Evolutionary conservation across 768 basidiomycete species (phyloP), one percentile per base, ranked within the genome.

Genomic region (Mycena haematopus): DNA sequence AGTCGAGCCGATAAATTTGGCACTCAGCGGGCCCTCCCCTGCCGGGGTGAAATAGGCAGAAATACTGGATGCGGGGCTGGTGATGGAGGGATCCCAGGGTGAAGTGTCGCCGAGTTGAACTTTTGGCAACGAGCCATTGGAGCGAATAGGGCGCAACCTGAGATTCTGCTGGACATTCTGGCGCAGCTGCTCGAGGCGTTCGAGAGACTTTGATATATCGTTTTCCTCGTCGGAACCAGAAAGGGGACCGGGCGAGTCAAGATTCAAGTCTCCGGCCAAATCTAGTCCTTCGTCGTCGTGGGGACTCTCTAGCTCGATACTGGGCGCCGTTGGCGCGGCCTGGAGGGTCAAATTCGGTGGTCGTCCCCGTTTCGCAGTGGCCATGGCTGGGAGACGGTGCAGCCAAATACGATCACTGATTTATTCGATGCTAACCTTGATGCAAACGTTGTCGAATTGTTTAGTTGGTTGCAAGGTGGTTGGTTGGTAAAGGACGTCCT

Each of bases 101-200:
- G 62, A 63, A 5, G 51, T 49, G 36, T 60, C 58, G 27, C 66
- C 69, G n/a, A 75, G 62, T 66, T 73, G 70, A 42, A 81, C 72
- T 69, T 84, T 85, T 40, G 84, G 80, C 46, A 86, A 75, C n/a
- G 78, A 71, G 47, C 79, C 77, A 38, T 80, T 77, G 24, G 88
- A 88, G 52, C 86, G 84, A 59, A 94, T 89, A 29, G 93, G 92
- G 22, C 92, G 84, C 36, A 94, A 80, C 60, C 86, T 87, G 38
- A 94, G 82, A 68, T 94, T 94, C 74, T 86, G 82, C 75, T 88
- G 85, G 2, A 94, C 89, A 68, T 79, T 90, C 66, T 83, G 81
- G 35, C 92, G 84, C 9, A 94, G 81, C 67, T 83, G 77, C 60
- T 90, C 88, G 40, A 94, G 84, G 56, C 82, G 83, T 14, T 82